These are phyloP conservation scores for Trichoderma parareesei DNA, from an alignment of 495 filamentous ascomycete species.

Conservation along the genomic window DNA sequence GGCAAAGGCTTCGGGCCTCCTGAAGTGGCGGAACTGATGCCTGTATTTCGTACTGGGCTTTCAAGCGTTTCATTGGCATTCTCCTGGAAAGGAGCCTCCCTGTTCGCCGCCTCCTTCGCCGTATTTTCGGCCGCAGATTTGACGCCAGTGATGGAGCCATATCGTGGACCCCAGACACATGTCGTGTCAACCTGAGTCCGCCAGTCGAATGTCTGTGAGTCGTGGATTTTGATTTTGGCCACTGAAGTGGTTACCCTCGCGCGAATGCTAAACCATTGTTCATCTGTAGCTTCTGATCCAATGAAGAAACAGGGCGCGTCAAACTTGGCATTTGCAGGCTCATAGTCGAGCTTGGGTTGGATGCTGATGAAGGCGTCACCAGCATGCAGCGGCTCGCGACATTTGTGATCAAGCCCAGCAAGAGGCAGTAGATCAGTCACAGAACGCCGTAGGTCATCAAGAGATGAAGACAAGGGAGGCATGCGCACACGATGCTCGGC, in stretches of 20 bases:
- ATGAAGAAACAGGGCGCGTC: not conserved
- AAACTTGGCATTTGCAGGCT: not conserved
- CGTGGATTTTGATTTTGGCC: not conserved
- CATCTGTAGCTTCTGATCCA: not conserved
- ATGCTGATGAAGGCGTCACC: not conserved
- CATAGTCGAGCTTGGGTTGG: not conserved
- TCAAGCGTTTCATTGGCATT: not conserved
- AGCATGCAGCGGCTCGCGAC: not conserved
- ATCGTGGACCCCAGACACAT: constrained; percentile 5
- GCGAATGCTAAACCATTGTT: constrained; percentile 8
- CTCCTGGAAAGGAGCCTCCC: not conserved
- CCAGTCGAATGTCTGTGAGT: not conserved
- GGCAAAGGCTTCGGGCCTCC: not conserved
- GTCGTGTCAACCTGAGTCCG: not conserved
- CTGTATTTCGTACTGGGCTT: too few relatives aligned
- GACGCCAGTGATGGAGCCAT: not conserved
- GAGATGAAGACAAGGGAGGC: not conserved
- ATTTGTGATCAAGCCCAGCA: not conserved
- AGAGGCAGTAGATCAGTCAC: not conserved
- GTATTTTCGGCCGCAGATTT: not conserved
- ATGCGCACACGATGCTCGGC: not conserved
- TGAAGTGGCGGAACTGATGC: too few relatives aligned
- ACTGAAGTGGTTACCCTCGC: not conserved
- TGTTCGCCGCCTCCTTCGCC: not conserved
- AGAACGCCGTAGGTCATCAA: not conserved